phyloP scores from a whole-genome alignment of 2,329 filamentous ascomycete species.

The Xylogone sp. region DNA sequence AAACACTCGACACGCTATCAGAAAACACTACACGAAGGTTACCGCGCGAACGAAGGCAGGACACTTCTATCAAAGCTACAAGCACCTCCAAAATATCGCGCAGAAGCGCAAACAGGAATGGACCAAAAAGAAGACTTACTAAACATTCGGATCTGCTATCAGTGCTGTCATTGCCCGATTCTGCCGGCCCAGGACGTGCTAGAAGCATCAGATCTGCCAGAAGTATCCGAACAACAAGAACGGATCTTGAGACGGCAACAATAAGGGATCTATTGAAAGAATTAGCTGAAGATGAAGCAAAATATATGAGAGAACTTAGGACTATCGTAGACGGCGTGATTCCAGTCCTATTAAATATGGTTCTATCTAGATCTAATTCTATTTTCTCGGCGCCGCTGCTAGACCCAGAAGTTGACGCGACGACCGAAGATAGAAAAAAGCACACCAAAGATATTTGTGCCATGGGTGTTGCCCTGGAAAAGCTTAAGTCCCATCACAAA shows the following conservation, averaged over 20 bases:
- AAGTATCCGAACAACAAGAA: slow-evolving; percentile 72
- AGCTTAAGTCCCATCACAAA: slow-evolving; percentile 75
- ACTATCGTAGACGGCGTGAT: slow-evolving; percentile 94
- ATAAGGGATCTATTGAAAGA: slow-evolving; percentile 75
- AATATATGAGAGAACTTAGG: slow-evolving; percentile 87
- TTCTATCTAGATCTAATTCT: slow-evolving; percentile 68
- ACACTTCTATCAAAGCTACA: slow-evolving; percentile 32
- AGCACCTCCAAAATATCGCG: slow-evolving; percentile 13
- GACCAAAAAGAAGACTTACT: slow-evolving; percentile 63
- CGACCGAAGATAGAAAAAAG: slow-evolving; percentile 47
- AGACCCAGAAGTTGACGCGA: slow-evolving; percentile 40
- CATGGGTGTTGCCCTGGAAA: slow-evolving; percentile 89
- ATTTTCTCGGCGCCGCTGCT: slow-evolving; percentile 65
- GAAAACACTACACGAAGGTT: slow-evolving; percentile 13
- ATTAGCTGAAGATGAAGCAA: slow-evolving; percentile 76
- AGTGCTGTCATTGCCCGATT: slow-evolving; percentile 72
- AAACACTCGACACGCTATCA: slow-evolving; percentile 19
- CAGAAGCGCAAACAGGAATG: slow-evolving; percentile 36
- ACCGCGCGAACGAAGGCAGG: not conserved
- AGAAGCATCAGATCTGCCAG: slow-evolving; percentile 72
- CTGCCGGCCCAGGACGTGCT: slow-evolving; percentile 51
- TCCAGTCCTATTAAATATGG: slow-evolving; percentile 82
- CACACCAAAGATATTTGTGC: slow-evolving; percentile 82
- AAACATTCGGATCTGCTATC: slow-evolving; percentile 94
- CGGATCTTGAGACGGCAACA: slow-evolving; percentile 62